Evolutionary conservation across 306 rosid genomes (phyloP).

Genomic region (Malus sylvestris): DNA sequence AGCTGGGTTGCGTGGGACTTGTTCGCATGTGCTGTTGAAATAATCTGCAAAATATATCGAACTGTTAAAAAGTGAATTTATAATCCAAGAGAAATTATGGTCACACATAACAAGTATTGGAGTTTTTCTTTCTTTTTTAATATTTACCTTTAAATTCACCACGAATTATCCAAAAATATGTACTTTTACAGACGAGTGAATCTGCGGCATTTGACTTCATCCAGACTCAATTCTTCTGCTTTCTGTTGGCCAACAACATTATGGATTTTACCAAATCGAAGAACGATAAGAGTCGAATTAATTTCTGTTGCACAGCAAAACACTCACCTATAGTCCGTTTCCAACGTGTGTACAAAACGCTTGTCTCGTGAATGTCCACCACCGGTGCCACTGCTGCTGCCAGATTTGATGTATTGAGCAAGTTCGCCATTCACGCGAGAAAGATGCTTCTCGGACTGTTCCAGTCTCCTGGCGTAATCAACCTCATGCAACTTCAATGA

Average conservation of each 20-base stretch:
- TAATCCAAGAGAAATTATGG: no score
- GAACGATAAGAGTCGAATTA: background rate
- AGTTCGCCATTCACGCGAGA: conserved; percentile 58
- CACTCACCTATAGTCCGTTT: conserved; percentile 18
- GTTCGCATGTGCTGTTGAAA: background rate
- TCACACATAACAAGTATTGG: no score
- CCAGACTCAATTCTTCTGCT: conserved; percentile 3
- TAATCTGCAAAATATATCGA: background rate
- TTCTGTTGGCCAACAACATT: background rate
- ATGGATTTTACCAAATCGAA: background rate
- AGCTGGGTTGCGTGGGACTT: background rate
- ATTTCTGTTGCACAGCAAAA: background rate
- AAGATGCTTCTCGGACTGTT: conserved; percentile 51
- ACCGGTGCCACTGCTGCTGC: conserved; percentile 26
- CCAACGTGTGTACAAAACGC: conserved; percentile 13
- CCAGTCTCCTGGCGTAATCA: conserved; percentile 46
- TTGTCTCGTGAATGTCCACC: conserved; percentile 34
- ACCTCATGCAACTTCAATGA: conserved; percentile 27
- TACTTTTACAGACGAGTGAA: background rate
- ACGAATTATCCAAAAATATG: background rate
- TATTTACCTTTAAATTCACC: background rate
- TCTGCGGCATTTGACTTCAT: background rate
- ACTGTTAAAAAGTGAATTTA: background rate
- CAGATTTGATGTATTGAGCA: conserved; percentile 35
- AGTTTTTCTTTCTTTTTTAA: no score